Base-by-base conservation (phyloP, 805 yeast genomes). In the Saccharomyces mikatae region DNA sequence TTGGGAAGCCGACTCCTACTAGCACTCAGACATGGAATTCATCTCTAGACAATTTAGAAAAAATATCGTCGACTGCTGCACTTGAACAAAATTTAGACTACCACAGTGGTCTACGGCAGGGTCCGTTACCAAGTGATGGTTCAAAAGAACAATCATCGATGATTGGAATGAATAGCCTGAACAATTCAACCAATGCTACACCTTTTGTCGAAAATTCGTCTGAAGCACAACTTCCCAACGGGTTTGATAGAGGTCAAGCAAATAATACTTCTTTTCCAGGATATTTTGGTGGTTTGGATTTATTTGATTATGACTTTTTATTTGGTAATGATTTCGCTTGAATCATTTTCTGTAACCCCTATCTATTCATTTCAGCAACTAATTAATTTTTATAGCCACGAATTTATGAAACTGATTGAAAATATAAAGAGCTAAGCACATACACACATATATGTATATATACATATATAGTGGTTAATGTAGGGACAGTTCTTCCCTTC, bases 271-370 rank as follows among this genome's bases (percentile, higher is more conserved):
- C 44, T 21, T 58, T 60, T 41, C 58, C 68, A 11, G 65, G 61
- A 4, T 54, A 60, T 11, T 61, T 64, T 51, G 70, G 67, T 8
- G 66, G 68, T 0, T 56, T 67, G 14, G 70, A 66, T 51, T 51
- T 66, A 21, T 66, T 67, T 51, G 69, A 67, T 51, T 67, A 66
- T 54, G 69, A 65, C 50, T 64, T 65, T 49, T 52, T 64, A 26
- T 63, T 65, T 46, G 62, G 67, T 10, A 62, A 58, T 48, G 65
- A 61, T 28, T 52, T 59, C n/a, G 48, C 60, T 2, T 59, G 27
- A 47, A 13, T 6, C 21, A 5, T 17, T 8, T 28, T 28, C 13
- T 26, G 17, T 47, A n/a, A 26, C 30, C 5, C 14, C 48, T 46
- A 36, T 17, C 44, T 36, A 36, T 36, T 47, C 26, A 26, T 47